phyloP scores from a whole-genome alignment of 2,329 filamentous ascomycete genomes.

The Lojkania enalia region DNA sequence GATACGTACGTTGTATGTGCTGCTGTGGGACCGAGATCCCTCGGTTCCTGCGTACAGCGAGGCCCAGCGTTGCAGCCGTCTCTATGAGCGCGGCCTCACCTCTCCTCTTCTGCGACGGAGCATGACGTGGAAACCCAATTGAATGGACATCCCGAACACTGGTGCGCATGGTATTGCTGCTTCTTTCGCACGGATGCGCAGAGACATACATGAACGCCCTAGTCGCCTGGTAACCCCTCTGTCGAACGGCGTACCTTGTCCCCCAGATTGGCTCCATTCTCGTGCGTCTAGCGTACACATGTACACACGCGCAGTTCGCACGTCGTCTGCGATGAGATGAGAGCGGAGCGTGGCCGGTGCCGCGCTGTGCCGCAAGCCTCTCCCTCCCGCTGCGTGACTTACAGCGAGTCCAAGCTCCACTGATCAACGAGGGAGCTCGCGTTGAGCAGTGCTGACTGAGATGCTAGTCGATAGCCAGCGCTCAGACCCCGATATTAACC shows the following conservation, averaged over 20 bases:
- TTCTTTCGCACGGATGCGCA: constrained; percentile 19
- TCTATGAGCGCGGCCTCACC: too few relatives aligned
- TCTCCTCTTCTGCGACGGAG: constrained; percentile 5
- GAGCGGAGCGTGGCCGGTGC: constrained; percentile 4
- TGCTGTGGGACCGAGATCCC: constrained; percentile 5
- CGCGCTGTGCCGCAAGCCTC: constrained; percentile 22
- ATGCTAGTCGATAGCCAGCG: constrained; percentile 23
- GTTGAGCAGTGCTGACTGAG: constrained; percentile 20
- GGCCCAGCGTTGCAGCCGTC: constrained; percentile 1
- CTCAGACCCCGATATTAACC: constrained; percentile 17
- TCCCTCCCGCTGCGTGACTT: constrained; percentile 20
- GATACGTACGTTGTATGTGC: constrained; percentile 1
- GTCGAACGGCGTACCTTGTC: constrained; percentile 19
- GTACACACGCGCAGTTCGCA: constrained; percentile 20
- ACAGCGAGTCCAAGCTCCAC: constrained; percentile 32
- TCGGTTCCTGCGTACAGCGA: constrained; percentile 9
- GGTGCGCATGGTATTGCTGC: constrained; percentile 22
- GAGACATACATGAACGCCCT: constrained; percentile 17
- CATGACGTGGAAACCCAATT: constrained; percentile 28
- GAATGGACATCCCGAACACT: constrained; percentile 34
- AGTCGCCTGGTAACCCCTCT: constrained; percentile 21
- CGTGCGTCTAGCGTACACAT: too few relatives aligned
- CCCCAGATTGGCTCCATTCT: too few relatives aligned
- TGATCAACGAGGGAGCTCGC: constrained; percentile 28
- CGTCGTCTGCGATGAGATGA: constrained; percentile 5